Base-by-base conservation (phyloP, 2,329 filamentous ascomycete genomes). In the Dryadomyces sulphureus region DNA sequence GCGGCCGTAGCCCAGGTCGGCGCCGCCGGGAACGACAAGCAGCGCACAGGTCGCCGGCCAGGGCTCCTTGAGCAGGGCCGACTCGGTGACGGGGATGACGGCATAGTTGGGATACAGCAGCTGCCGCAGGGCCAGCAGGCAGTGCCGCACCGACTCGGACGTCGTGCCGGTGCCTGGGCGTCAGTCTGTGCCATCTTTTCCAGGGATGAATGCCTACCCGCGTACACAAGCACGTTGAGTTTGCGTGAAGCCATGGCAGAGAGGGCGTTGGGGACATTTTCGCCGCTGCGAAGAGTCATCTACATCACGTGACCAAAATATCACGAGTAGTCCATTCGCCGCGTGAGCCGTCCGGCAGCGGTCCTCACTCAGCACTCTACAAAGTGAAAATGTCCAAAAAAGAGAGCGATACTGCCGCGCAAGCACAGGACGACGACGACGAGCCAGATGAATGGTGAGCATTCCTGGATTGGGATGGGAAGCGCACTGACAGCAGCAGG, bases 371-470 rank as follows among this genome's bases (percentile, higher is more conserved):
- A 30, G 5, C 21, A 17, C 11, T 53, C 54, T 79, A 5, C 32
- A 22, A n/a, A n/a, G 20, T 53, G 54, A n/a, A n/a, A n/a, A 79
- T 79, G 76, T 73, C 79, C 12, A 76, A 77, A 51, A 67, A 74
- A 48, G 70, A 74, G 50, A 72, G 54, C 45, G 54, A 65, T 36
- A 55, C 60, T 41, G 57, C 60, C 42, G 56, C 59, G 43, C 57
- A 62, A 35, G 69, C 48, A 1, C 39, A 42, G 59, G 45, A 75
- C 39, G 76, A 79, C 34, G 84, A 90, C 48, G 88, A 95, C 63
- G 90, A 95, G 63, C 85, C 85, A 4, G 92, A 96, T 71, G 90
- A 94, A 49, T 96, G 90, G 92, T 96, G 68, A 64, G 75, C 32
- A 7, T 30, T 7, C 7, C 27, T 30, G 27, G 27, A 30, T 7